These are phyloP conservation scores for Isabelozyma rhagii DNA, from an alignment of 805 yeast genomes.

Conservation along the genomic window DNA sequence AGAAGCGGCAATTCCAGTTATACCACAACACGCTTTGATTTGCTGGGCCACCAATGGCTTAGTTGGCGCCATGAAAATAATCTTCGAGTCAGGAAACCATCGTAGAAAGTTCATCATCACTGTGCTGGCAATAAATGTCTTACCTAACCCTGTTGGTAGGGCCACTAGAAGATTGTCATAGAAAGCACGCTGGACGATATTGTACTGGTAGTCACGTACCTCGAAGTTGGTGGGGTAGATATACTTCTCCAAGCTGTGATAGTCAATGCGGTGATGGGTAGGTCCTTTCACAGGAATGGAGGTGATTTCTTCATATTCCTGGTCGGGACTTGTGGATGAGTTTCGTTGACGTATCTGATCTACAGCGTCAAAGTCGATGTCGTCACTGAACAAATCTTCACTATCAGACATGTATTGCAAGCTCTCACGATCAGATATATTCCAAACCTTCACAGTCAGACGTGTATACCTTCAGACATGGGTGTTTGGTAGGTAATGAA, in stretches of 20 bases:
- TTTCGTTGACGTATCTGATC: slow-evolving; percentile 19
- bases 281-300: slow-evolving; percentile 9
- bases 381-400: slow-evolving; percentile 36
- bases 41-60: slow-evolving; percentile 96
- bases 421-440: neutral
- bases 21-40: slow-evolving; percentile 84
- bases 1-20: slow-evolving; percentile 75
- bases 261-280: slow-evolving; percentile 24
- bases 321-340: neutral
- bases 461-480: no score
- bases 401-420: neutral
- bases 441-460: neutral
- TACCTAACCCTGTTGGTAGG: slow-evolving; percentile 96
- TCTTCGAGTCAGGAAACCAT: slow-evolving; percentile 79
- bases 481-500: no score
- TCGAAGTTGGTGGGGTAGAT: slow-evolving; percentile 85
- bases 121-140: slow-evolving; percentile 92
- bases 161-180: slow-evolving; percentile 79
- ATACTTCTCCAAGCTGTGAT: slow-evolving; percentile 35
- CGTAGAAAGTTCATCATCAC: slow-evolving; percentile 86
- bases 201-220: slow-evolving; percentile 83
- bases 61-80: slow-evolving; percentile 96
- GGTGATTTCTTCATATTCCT: neutral
- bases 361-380: slow-evolving; percentile 30
- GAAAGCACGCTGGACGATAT: slow-evolving; percentile 71